Percentiles rank a stretch among this genome's conserved stretches.
phyloP scores from a whole-genome alignment of 75 land plant species.

The Picea sitchensis region DNA sequence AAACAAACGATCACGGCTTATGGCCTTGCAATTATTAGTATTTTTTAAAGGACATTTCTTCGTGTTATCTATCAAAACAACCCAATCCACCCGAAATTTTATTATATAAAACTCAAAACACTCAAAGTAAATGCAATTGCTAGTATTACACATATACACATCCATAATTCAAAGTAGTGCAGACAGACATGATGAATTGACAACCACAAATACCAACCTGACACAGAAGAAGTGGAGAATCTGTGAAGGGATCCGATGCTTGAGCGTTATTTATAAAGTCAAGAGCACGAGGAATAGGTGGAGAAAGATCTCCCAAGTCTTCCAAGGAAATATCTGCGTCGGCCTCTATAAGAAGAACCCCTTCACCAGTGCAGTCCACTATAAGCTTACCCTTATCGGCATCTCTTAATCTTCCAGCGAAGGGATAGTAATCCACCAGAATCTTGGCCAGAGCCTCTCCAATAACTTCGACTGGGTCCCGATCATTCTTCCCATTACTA shows the following conservation, averaged over 20 bases:
- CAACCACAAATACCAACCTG: slow-evolving; percentile 43
- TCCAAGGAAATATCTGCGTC: slow-evolving; percentile 45
- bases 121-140: too few relatives aligned
- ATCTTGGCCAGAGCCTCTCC: slow-evolving; percentile 55
- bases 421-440: slow-evolving; percentile 67
- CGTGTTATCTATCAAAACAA: too few relatives aligned
- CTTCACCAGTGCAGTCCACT: slow-evolving; percentile 70
- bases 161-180: too few relatives aligned
- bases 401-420: slow-evolving; percentile 77
- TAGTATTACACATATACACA: too few relatives aligned
- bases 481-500: too few relatives aligned
- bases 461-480: slow-evolving; percentile 38
- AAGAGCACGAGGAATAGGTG: slow-evolving; percentile 57
- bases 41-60: too few relatives aligned
- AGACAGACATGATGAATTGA: too few relatives aligned
- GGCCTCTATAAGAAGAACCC: slow-evolving; percentile 87
- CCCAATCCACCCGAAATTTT: too few relatives aligned
- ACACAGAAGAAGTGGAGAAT: slow-evolving; percentile 60
- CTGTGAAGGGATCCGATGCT: slow-evolving; percentile 51
- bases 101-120: too few relatives aligned
- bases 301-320: slow-evolving; percentile 58
- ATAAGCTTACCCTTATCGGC: slow-evolving; percentile 65
- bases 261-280: slow-evolving; percentile 77
- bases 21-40: too few relatives aligned
- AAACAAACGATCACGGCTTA: too few relatives aligned